Percentiles rank a stretch among this genome's conserved stretches.
These are phyloP conservation scores for Aechmea fasciata DNA, from an alignment of 176 grass and related monocot genomes.

Conservation along the genomic window DNA sequence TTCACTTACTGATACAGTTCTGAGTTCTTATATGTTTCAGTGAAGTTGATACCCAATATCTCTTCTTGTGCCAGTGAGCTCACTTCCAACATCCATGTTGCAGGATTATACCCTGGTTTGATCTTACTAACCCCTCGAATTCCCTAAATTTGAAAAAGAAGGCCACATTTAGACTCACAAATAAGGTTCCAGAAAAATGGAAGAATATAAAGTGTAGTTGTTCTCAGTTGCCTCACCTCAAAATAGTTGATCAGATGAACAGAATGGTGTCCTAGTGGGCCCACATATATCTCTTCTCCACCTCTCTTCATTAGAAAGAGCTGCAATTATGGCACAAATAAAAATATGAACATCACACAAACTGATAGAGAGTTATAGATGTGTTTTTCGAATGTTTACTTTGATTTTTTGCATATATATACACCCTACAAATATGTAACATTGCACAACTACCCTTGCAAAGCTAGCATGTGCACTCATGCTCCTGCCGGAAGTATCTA, in stretches of 20 bases:
- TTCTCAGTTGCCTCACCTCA: slow-evolving; percentile 27
- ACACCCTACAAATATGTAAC: too few relatives aligned
- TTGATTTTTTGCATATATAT: too few relatives aligned
- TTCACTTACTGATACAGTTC: slow-evolving; percentile 45
- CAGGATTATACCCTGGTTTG: slow-evolving; percentile 52
- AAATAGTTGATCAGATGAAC: slow-evolving; percentile 43
- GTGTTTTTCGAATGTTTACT: too few relatives aligned
- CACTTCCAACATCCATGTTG: slow-evolving; percentile 71
- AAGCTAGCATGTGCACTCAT: too few relatives aligned
- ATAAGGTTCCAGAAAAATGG: neutral
- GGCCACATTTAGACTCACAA: too few relatives aligned
- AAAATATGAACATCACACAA: neutral
- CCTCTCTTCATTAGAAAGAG: slow-evolving; percentile 61
- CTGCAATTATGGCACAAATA: slow-evolving; percentile 27
- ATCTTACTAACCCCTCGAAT: slow-evolving; percentile 48
- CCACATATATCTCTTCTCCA: slow-evolving; percentile 60
- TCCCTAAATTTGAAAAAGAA: slow-evolving; percentile 18
- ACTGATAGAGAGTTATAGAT: too few relatives aligned
- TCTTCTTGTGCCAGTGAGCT: slow-evolving; percentile 49
- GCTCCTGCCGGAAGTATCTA: too few relatives aligned
- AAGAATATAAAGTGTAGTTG: neutral
- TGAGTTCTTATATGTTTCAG: slow-evolving; percentile 40
- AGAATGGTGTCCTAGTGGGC: slow-evolving; percentile 44
- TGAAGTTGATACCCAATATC: slow-evolving; percentile 31
- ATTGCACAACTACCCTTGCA: too few relatives aligned